Percentiles rank a stretch among this genome's conserved stretches.
These are phyloP conservation scores for Cucurbita ficifolia DNA, from an alignment of 306 rosid genomes.

Conservation along the genomic window DNA sequence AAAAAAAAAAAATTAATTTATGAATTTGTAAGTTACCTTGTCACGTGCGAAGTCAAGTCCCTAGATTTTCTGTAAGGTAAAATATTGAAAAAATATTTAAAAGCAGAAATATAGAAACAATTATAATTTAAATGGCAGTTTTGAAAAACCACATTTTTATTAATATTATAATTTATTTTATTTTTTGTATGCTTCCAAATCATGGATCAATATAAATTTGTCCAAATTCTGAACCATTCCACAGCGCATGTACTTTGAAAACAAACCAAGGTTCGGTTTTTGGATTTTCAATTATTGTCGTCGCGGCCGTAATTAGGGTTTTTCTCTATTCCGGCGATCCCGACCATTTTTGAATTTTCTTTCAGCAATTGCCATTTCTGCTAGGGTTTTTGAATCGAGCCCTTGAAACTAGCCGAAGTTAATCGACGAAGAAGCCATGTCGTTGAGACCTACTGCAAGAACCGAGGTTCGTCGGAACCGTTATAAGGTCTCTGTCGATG, in stretches of 20 bases:
- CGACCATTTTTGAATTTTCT: background rate
- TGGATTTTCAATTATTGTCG: constrained; percentile 2
- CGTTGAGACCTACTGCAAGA: constrained; percentile 54
- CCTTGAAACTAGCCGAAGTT: background rate
- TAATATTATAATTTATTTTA: background rate
- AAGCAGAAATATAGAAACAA: background rate
- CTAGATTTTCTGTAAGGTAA: background rate
- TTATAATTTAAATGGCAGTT: background rate
- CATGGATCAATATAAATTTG: background rate
- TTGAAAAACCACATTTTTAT: background rate
- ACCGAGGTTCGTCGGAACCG: constrained; percentile 72
- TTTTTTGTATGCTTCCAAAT: background rate
- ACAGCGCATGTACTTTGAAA: background rate
- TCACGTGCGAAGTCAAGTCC: background rate
- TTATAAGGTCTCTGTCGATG: constrained; percentile 68
- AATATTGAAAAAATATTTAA: background rate
- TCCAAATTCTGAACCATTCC: background rate
- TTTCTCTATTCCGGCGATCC: background rate
- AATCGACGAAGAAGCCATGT: constrained; percentile 21
- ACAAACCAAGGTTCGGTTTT: background rate
- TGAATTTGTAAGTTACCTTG: background rate
- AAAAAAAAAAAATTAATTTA: no score
- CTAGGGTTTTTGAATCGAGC: background rate
- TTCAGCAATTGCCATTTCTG: background rate
- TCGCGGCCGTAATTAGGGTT: constrained; percentile 8